Evolutionary conservation across 2,329 filamentous ascomycete species (phyloP), one percentile per base, ranked within the genome.

Genomic region (Uncinocarpus reesii): DNA sequence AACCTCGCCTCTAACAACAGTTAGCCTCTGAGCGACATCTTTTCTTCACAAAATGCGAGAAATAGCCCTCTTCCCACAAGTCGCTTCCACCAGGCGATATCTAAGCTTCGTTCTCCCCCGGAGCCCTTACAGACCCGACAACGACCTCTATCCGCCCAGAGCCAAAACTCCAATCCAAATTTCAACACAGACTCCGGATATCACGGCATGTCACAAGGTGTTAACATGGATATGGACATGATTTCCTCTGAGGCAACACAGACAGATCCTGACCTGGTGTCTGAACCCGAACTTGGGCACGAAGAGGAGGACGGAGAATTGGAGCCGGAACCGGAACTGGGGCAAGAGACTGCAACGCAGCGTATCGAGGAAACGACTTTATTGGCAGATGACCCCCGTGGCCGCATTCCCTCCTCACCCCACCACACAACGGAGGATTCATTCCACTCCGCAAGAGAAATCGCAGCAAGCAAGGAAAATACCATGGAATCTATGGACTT

Each of bases 1-100:
- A n/a, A 37, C 44, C 48, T 29, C 15, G 31, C n/a, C n/a, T 44
- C 52, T 57, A 43, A 42, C 44, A 7, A 44, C 21, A 23, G 26
- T 35, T 45, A 73, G 71, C 71, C 71, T 23, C 57, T 73, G 57
- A 71, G 68, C 45, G 70, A 73, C 48, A 65, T 73, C 7, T 73
- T 73, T 50, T 66, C 70, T 5, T 61, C 68, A 7, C 68, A 69
- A 36, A 60, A 62, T 50, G 50, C 55, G 10, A 62, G 64, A 44
- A 58, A 58, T 16, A 66, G 59, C 43, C 56, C 60, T 16, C 64
- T 58, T 38, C 60, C 63, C 13, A 62, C 59, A 23, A 66, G 61
- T 21, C 61, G 62, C 23, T 55, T 61, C 38, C 60, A 65, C 37
- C 65, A 63, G 16, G 58, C 64, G 28, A 63, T 64, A 44, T 60